Percentiles rank a stretch among this genome's conserved stretches.
Conservation (phyloP, 257 asterid species). For the Ilex aquifolium region DNA sequence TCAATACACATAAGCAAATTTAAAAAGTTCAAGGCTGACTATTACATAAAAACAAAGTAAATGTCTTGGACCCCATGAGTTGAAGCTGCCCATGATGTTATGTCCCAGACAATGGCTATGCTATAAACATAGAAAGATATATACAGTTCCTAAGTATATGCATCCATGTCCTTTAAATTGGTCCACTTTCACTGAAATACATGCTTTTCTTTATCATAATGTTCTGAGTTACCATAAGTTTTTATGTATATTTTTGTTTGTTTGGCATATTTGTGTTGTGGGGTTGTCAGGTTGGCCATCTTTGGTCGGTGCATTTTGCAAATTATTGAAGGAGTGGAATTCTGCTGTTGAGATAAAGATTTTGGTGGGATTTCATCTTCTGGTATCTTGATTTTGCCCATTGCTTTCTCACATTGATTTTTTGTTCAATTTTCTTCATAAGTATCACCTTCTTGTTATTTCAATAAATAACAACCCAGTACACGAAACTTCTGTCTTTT, state of each 20-base stretch:
- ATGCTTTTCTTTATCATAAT: slow-evolving; percentile 6
- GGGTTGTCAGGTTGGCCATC: slow-evolving; percentile 14
- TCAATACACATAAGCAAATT: neutral
- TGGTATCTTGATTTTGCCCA: neutral
- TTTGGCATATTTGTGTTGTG: slow-evolving; percentile 1
- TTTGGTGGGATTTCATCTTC: neutral
- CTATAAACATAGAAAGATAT: slow-evolving; percentile 5
- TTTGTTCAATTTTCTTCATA: neutral
- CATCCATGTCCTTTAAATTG: slow-evolving; percentile 21
- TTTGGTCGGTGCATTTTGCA: neutral
- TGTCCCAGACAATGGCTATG: slow-evolving; percentile 22
- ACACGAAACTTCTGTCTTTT: too few relatives aligned
- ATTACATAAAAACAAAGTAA: slow-evolving; percentile 9
- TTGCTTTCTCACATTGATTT: neutral
- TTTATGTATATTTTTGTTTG: neutral
- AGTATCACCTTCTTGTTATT: neutral
- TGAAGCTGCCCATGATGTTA: slow-evolving; percentile 30
- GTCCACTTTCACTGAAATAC: slow-evolving; percentile 12
- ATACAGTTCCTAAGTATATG: slow-evolving; percentile 18
- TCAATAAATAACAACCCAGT: too few relatives aligned
- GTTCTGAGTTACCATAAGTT: neutral
- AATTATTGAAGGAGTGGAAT: neutral
- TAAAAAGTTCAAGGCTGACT: neutral
- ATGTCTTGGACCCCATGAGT: slow-evolving; percentile 16
- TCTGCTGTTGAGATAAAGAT: neutral